Conservation (phyloP, 2,329 filamentous ascomycete genomes). For the Exserohilum rostratum region DNA sequence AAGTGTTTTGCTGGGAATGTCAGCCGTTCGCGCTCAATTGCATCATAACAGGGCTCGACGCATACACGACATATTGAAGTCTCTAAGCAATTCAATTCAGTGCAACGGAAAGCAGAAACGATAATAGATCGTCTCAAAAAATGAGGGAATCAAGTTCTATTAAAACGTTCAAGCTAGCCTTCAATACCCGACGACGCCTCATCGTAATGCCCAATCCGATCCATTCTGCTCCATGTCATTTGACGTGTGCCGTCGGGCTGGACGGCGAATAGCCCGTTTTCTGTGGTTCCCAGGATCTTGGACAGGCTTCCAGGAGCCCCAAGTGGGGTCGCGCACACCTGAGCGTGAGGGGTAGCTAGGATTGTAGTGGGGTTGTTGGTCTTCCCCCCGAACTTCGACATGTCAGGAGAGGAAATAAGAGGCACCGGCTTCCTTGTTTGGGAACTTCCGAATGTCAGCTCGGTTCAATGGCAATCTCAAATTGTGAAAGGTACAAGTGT, state of each 20-base stretch:
- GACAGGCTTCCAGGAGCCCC: constrained; percentile 1
- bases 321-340: constrained; percentile 5
- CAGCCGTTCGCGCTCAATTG: not conserved
- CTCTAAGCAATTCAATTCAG: not conserved
- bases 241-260: constrained; percentile 7
- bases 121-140: not conserved
- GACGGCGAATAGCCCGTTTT: constrained; percentile 5
- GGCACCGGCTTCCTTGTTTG: constrained; percentile 6
- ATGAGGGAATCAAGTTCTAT: not conserved
- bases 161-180: not conserved
- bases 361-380: constrained; percentile 6
- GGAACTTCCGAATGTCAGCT: not conserved
- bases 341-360: constrained; percentile 12
- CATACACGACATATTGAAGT: constrained; percentile 12
- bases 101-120: not conserved
- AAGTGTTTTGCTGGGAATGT: constrained; percentile 72
- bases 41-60: not conserved
- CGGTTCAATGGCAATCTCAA: not conserved
- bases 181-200: constrained; percentile 3
- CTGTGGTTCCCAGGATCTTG: constrained; percentile 1
- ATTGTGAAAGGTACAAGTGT: not conserved
- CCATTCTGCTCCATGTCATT: constrained; percentile 4
- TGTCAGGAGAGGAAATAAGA: constrained; percentile 1
- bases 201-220: not conserved
- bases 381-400: constrained; percentile 5